Base-by-base conservation (phyloP, 192 early-diverging fungal species). In the Mortierella antarctica region DNA sequence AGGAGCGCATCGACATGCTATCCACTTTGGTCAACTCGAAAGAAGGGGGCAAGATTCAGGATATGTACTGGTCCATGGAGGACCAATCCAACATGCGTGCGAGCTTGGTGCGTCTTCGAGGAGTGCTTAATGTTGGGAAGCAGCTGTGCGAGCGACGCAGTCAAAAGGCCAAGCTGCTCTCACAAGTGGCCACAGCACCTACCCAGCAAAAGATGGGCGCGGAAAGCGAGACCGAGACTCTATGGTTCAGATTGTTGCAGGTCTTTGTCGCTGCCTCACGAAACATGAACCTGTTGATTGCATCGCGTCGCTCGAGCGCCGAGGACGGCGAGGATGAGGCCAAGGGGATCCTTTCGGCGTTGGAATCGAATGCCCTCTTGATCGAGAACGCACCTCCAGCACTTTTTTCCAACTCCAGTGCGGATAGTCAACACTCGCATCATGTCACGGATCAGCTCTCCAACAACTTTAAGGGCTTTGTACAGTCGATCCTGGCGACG, bases 201-300 rank as follows among this genome's bases (percentile, higher is more conserved):
- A 6, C 62, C 10, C 71, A 62, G 13, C 57, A 57, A 55, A 62
- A 56, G 44, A 60, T 48, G 45, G 57, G 39, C 17, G 62, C 61
- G 14, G 67, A 86, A 60, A 86, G 83, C 54, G 85, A 88, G 50
- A 86, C 84, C 0, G 89, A 90, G 46, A 72, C 80, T 10, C 54
- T 88, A 18, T 90, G 89, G 89, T 90, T 88, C 59, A 75, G 83
- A 46, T 73, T 90, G 11, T 61, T 90, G 53, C 86, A 90, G 66
- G 73, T 82, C n/a, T 90, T 86, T 81, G 86, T 90, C 2, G 79
- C 87, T 46, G 83, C 87, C 6, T 88, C 89, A 8, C 85, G 86
- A 20, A 83, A 82, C 21, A 82, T 90, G 65, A 75, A 80, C 3
- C 48, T 64, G 4, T 15, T 82, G 68, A 65, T 82, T 49, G 31